These are phyloP conservation scores for Nicotiana undulata DNA, from an alignment of 257 asterid genomes.

Conservation along the genomic window DNA sequence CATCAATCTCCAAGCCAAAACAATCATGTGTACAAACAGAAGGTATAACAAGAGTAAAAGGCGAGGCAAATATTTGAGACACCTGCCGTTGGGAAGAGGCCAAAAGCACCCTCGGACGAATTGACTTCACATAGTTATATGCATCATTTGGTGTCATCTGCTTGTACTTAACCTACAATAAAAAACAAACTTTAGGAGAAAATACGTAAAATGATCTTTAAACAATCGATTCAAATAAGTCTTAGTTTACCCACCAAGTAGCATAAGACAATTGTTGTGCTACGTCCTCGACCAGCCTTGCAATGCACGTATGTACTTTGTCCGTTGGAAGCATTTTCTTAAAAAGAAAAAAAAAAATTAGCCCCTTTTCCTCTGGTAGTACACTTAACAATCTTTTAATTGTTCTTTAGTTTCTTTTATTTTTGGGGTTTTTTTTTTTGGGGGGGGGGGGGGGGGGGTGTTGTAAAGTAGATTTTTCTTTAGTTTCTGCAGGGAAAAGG, in stretches of 20 bases:
- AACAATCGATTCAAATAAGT: slow-evolving; percentile 2
- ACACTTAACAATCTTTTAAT: background rate
- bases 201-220: background rate
- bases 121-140: slow-evolving; percentile 53
- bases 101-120: slow-evolving; percentile 54
- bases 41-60: background rate
- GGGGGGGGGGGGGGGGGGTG: no score
- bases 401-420: no score
- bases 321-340: slow-evolving; percentile 34
- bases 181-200: background rate
- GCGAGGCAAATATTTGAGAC: background rate
- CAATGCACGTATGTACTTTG: slow-evolving; percentile 40
- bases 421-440: no score
- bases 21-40: background rate
- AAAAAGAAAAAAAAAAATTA: background rate
- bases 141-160: slow-evolving; percentile 59
- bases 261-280: slow-evolving; percentile 45
- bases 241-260: slow-evolving; percentile 28
- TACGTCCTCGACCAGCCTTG: slow-evolving; percentile 52
- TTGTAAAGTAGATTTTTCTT: background rate
- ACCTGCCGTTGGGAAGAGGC: slow-evolving; percentile 61
- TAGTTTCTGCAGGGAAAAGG: background rate
- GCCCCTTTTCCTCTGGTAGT: background rate
- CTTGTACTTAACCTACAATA: slow-evolving; percentile 45
- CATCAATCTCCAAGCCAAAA: background rate